Evolutionary conservation across 768 basidiomycete species (phyloP).

Genomic region (Lentinula sp.): DNA sequence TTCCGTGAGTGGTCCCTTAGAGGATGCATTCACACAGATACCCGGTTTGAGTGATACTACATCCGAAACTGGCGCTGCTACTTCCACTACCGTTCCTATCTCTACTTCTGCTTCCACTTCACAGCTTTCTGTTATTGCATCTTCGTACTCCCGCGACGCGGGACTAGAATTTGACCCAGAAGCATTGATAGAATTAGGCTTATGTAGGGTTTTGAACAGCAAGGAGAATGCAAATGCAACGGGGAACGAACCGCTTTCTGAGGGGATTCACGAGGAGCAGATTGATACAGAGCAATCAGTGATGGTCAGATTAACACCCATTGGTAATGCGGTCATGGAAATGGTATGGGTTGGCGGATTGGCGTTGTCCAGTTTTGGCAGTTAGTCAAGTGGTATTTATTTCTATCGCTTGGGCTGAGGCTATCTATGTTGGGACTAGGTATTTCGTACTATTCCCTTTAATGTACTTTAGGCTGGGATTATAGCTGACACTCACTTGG

Average conservation of each 20-base stretch:
- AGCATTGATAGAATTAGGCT: slow-evolving; percentile 47
- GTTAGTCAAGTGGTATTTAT: neutral
- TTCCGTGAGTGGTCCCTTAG: slow-evolving; percentile 32
- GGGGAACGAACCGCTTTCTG: neutral
- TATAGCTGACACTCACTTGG: no score
- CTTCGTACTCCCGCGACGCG: slow-evolving; percentile 31
- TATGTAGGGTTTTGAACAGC: slow-evolving; percentile 23
- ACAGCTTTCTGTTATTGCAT: slow-evolving; percentile 23
- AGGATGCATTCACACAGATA: slow-evolving; percentile 21
- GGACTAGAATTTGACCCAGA: slow-evolving; percentile 52
- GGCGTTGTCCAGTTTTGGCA: slow-evolving; percentile 6
- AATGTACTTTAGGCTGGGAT: no score
- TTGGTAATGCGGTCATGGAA: slow-evolving; percentile 7
- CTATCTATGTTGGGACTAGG: no score
- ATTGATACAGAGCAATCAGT: neutral
- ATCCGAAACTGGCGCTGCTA: neutral
- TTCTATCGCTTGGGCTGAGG: neutral
- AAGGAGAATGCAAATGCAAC: neutral
- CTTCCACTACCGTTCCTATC: neutral
- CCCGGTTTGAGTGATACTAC: neutral
- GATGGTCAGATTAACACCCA: slow-evolving; percentile 3
- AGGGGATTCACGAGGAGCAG: neutral
- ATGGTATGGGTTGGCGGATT: slow-evolving; percentile 8
- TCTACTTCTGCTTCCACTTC: slow-evolving; percentile 9
- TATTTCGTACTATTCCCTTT: no score